Base-by-base conservation (phyloP, 345 rosid species). In the Linum lewisii region DNA sequence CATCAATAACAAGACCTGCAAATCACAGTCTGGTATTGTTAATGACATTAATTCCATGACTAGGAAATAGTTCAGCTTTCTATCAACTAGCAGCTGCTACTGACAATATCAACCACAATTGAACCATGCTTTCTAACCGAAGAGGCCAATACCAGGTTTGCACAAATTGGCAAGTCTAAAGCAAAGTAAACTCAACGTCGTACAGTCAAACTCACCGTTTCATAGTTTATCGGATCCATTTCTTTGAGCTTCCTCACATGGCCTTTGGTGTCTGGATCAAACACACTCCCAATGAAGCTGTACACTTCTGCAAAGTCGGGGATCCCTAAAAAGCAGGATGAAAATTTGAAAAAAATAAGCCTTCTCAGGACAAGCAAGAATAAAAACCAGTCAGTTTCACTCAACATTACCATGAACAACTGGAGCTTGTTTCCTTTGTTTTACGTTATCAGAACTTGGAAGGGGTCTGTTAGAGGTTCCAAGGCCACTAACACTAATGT, bases 281-380 rank as follows among this genome's bases (percentile, higher is more conserved):
- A 92, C 52, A 92, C 83, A 61, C 89, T 86, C 57, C 97, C 98
- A 36, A 92, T 88, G 81, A 92, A 92, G 67, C 75, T 71, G 73
- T 92, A 92, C 21, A 92, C 97, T 77, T 92, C 87, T 69, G 91
- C 73, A 75, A 92, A 92, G 71, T 92, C 93, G 6, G 97, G 97
- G 69, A 83, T 57, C 51, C 86, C 98, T 92, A 69, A 63, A 71
- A 72, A 74, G 36, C 21, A 25, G 37, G 16, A 20, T 14, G 63
- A 6, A 68, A 70, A 55, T 61, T n/a, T n/a, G 36, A 61, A 63
- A 38, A 59, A 42, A 11, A 53, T 34, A 20, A 58, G 22, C n/a
- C n/a, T 44, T 24, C 13, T 62, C n/a, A 32, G 53, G 56, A 25
- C 24, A 14, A 47, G 45, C 7, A 29, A 15, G 62, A 49, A 7